phyloP scores from a whole-genome alignment of 1,284 basidiomycete species.

The Ustilago crameri region DNA sequence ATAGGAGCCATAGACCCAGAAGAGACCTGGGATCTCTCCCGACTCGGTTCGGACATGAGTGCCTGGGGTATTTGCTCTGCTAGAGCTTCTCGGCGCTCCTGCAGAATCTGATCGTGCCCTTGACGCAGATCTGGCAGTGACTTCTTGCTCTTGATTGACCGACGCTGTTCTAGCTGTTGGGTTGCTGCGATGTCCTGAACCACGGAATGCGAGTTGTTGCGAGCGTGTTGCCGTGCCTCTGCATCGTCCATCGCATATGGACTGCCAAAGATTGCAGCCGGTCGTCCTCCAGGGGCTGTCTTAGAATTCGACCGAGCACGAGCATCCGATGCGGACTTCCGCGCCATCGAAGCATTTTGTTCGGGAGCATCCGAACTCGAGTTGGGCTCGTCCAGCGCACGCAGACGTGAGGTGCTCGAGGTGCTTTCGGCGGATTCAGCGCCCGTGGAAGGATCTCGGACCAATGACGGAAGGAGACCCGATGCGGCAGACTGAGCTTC shows the following conservation, averaged over 20 bases:
- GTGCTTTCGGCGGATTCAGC: background rate
- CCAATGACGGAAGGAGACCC: conserved; percentile 27
- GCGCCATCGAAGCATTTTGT: background rate
- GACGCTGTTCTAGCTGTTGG: conserved; percentile 30
- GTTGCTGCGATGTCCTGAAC: conserved; percentile 34
- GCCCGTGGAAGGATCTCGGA: conserved; percentile 1
- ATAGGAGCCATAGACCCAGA: background rate
- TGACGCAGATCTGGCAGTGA: conserved; percentile 86
- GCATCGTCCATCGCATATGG: conserved; percentile 6
- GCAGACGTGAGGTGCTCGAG: too few species aligned
- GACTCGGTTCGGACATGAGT: background rate
- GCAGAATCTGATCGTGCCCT: conserved; percentile 69
- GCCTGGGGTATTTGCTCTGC: conserved; percentile 6
- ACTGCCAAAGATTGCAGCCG: background rate
- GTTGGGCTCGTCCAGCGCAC: too few species aligned
- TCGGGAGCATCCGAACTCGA: too few species aligned
- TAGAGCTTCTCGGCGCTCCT: conserved; percentile 48
- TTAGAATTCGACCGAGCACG: background rate
- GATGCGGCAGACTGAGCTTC: background rate
- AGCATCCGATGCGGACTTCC: background rate
- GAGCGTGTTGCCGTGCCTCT: conserved; percentile 32
- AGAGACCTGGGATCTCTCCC: background rate
- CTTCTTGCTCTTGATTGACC: conserved; percentile 70
- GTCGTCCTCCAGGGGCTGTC: background rate
- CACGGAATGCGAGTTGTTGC: conserved; percentile 56